Base-by-base conservation (phyloP, 768 basidiomycete genomes). In the Pleurotus platypus region DNA sequence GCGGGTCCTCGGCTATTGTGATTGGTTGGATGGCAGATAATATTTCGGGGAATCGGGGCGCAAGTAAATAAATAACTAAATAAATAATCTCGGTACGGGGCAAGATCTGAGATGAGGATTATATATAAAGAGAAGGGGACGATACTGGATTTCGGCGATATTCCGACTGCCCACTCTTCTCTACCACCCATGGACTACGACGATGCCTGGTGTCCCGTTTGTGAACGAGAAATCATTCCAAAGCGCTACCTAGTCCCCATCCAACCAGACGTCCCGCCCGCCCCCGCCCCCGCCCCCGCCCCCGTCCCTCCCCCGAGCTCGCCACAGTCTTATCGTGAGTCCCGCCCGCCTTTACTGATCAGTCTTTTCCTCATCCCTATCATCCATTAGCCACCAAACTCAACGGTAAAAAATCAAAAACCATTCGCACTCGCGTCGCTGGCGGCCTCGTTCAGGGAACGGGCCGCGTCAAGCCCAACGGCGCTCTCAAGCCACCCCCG, bases 141-240 rank as follows among this genome's bases (percentile, higher is more conserved):
- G 27, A 30, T 30, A 30, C 27, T 30, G 27, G 27, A 1, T 30
- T 30, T 30, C 6, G 27, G 27, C 7, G 27, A 30, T 30, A 30
- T 37, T 46, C 50, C 2, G 20, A n/a, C 18, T 20, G 15, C 42
- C 42, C 42, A 15, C 42, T 8, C 27, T 30, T 30, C 27, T 30
- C 42, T 15, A 18, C 20, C n/a, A 27, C 15, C 49, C n/a, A 62
- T 62, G 61, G 61, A 59, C 45, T 77, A 85, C 73, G 89, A 90
- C 73, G 79, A 85, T 60, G 76, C 84, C 56, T 93, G 87, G 87
- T 92, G 90, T 79, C 87, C 88, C 50, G 83, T 82, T 65, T 93
- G 90, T 76, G 81, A 85, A 64, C 76, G 82, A 62, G 86, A 87
- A 61, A 91, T 93, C 62, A 73, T 82, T n/a, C 90, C 91, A n/a